phyloP scores from a whole-genome alignment of 768 basidiomycete genomes.

The Panellus pusillus region DNA sequence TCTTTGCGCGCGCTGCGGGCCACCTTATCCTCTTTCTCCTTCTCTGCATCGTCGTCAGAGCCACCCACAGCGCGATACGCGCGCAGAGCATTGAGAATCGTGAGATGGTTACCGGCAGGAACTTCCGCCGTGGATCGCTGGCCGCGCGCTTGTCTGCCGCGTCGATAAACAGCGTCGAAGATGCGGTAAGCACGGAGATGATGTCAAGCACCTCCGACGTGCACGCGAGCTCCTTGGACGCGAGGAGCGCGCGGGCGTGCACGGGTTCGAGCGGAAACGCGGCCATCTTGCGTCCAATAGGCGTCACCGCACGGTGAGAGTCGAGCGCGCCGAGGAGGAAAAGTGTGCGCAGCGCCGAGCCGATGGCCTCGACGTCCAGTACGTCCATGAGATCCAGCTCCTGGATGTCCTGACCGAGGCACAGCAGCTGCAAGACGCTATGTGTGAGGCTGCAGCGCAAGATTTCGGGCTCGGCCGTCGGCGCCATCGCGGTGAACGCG shows the following conservation, averaged over 20 bases:
- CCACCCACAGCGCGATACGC: slow-evolving; percentile 73
- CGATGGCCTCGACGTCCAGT: slow-evolving; percentile 74
- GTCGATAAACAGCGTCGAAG: slow-evolving; percentile 82
- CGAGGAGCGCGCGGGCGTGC: slow-evolving; percentile 75
- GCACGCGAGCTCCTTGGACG: slow-evolving; percentile 72
- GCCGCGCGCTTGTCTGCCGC: slow-evolving; percentile 71
- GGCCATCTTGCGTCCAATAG: slow-evolving; percentile 81
- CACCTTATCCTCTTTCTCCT: slow-evolving; percentile 34
- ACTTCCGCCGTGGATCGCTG: slow-evolving; percentile 74
- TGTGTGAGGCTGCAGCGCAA: slow-evolving; percentile 82
- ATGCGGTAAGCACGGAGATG: slow-evolving; percentile 78
- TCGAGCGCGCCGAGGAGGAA: slow-evolving; percentile 81
- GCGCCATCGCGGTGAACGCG: slow-evolving; percentile 64
- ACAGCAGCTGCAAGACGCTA: slow-evolving; percentile 83
- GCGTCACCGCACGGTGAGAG: slow-evolving; percentile 62
- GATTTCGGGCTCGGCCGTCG: slow-evolving; percentile 85
- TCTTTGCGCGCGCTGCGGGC: slow-evolving; percentile 41
- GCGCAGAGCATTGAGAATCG: slow-evolving; percentile 80
- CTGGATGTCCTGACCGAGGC: slow-evolving; percentile 77
- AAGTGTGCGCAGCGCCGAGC: slow-evolving; percentile 69
- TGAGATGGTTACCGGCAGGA: slow-evolving; percentile 91
- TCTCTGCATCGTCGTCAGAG: slow-evolving; percentile 40
- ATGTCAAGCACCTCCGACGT: slow-evolving; percentile 80
- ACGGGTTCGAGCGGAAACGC: slow-evolving; percentile 88
- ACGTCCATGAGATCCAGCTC: slow-evolving; percentile 87